Evolutionary conservation across 441 rosid genomes (phyloP), one percentile per base, ranked within the genome.

Genomic region (Metrosideros polymorpha): DNA sequence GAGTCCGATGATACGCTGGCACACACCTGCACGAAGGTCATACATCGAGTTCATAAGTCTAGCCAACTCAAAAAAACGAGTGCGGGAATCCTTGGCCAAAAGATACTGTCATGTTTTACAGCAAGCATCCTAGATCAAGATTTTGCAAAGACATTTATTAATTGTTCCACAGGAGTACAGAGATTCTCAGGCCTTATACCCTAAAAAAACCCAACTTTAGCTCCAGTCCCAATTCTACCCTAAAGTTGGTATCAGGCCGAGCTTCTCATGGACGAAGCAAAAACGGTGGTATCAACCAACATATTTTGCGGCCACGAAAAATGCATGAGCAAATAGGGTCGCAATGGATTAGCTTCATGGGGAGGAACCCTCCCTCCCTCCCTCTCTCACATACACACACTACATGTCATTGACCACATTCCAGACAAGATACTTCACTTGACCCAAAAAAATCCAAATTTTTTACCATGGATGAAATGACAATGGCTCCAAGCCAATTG

Each of bases 1-100:
- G 99, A 97, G 88, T 98, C 99, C 7, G 99, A 94, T 39, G 99
- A 95, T 39, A 98, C 99, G 43, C 99, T 98, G 12, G 99, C 99
- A 25, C 99, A 97, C 47, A 98, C 99, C 99, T 98, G 91, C 85
- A 90, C 18, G 54, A 43, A 15, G 35, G 49, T 29, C 54, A 14
- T 29, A 19, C 39, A 86, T 75, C 7, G 4, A 57, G 35, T 29
- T 50, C 27, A 29, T n/a, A 32, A 82, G 56, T 29, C 57, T 50
- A 17, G 84, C 56, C 56, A 4, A 75, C 82, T 17, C 4, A 43
- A 3, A 71, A 71, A 39, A 14, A 59, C 9, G 7, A 24, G 45
- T 12, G 17, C 49, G 1, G 17, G 82, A 71, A 22, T 24, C 49
- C 47, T 71, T 71, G 29, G 49, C 7, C 82, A 71, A 71, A 71